Conservation (phyloP, 148 eudicot species). For the Cornus controversa region DNA sequence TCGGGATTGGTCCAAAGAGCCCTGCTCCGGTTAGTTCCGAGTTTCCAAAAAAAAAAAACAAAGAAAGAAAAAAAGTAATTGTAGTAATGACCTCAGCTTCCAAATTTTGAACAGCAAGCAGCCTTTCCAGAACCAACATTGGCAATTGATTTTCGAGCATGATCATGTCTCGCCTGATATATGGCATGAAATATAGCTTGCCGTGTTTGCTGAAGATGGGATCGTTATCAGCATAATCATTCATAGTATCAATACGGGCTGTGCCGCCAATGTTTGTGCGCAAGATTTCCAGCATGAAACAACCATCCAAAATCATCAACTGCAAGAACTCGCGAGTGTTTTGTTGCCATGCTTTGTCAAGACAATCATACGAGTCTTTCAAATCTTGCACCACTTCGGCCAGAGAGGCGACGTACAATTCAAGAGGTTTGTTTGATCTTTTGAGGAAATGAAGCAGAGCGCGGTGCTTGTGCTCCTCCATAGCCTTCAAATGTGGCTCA, state of each 20-base stretch:
- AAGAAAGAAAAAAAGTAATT: not conserved
- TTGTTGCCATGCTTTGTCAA: slow-evolving; percentile 18
- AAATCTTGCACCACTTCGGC: slow-evolving; percentile 20
- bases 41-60: too few relatives aligned
- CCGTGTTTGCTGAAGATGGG: slow-evolving; percentile 45
- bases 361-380: slow-evolving; percentile 29
- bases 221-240: slow-evolving; percentile 33
- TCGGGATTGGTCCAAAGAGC: too few relatives aligned
- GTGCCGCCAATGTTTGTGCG: too few relatives aligned
- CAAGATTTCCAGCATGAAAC: slow-evolving; percentile 49
- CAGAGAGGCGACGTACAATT: slow-evolving; percentile 11
- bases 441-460: slow-evolving; percentile 37
- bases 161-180: too few relatives aligned
- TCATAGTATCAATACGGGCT: not conserved
- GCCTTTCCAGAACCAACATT: slow-evolving; percentile 30
- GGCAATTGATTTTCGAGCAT: slow-evolving; percentile 53
- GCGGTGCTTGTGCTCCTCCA: too few relatives aligned
- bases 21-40: too few relatives aligned
- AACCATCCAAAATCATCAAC: slow-evolving; percentile 45
- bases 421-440: slow-evolving; percentile 27
- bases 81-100: too few relatives aligned
- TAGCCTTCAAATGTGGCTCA: slow-evolving; percentile 12
- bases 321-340: slow-evolving; percentile 22
- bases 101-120: slow-evolving; percentile 20
- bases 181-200: too few relatives aligned